Evolutionary conservation across 306 rosid species (phyloP).

Genomic region (Glycine latifolia): DNA sequence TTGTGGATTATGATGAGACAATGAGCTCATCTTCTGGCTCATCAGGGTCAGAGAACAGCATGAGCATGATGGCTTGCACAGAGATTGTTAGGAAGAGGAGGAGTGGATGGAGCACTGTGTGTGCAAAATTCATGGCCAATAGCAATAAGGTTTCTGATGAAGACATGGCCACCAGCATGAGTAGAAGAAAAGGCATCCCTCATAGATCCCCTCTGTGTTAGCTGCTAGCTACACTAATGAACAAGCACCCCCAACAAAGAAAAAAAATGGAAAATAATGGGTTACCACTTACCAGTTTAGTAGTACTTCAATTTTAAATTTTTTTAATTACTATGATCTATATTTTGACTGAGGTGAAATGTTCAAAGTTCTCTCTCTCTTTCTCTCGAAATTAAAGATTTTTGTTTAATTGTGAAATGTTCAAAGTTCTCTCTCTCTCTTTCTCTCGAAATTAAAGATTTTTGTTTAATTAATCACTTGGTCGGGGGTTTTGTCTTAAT

Average conservation of each 20-base stretch:
- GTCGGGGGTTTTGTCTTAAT: slow-evolving; percentile 97
- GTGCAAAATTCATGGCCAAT: slow-evolving; percentile 67
- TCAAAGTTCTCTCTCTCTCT: slow-evolving; percentile 33
- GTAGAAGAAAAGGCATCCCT: slow-evolving; percentile 95
- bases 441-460: slow-evolving; percentile 57
- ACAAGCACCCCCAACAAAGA: slow-evolving; percentile 10
- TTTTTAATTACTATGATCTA: slow-evolving; percentile 40
- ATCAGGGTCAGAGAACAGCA: slow-evolving; percentile 79
- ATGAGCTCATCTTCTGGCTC: slow-evolving; percentile 77
- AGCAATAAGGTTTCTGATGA: slow-evolving; percentile 71
- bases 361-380: slow-evolving; percentile 58
- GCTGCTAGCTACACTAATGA: slow-evolving; percentile 22
- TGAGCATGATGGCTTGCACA: slow-evolving; percentile 59
- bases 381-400: slow-evolving; percentile 57
- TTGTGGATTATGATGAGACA: slow-evolving; percentile 76
- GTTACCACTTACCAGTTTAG: neutral
- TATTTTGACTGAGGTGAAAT: slow-evolving; percentile 64
- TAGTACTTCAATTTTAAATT: slow-evolving; percentile 36
- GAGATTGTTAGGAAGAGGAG: slow-evolving; percentile 83
- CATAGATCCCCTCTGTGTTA: slow-evolving; percentile 94
- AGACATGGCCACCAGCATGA: slow-evolving; percentile 83
- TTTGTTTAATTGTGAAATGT: slow-evolving; percentile 65
- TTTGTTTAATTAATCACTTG: slow-evolving; percentile 84
- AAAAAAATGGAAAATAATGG: neutral
- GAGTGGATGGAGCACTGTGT: slow-evolving; percentile 69